These are phyloP conservation scores for Yamadazyma buinensis DNA, from an alignment of 1,139 yeast genomes.

Conservation along the genomic window DNA sequence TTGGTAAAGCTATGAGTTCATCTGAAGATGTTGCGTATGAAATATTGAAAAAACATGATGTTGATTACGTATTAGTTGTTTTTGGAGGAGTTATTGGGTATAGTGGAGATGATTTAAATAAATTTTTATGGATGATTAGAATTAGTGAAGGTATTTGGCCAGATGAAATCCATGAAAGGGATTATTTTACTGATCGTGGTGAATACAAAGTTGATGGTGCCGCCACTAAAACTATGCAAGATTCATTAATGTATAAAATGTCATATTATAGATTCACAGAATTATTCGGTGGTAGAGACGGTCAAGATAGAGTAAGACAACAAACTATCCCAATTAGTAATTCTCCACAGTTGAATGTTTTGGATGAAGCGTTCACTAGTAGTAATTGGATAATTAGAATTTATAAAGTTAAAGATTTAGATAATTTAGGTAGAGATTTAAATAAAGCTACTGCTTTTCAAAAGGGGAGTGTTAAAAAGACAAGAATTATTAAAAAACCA, in stretches of 20 bases:
- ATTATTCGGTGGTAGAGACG: constrained; percentile 63
- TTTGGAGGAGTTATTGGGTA: constrained; percentile 94
- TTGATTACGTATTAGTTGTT: constrained; percentile 87
- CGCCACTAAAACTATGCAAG: constrained; percentile 81
- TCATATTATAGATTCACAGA: constrained; percentile 85
- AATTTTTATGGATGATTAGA: constrained; percentile 98
- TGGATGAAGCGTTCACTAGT: constrained; percentile 93
- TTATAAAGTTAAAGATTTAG: constrained; percentile 87
- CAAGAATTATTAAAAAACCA: constrained; percentile 52
- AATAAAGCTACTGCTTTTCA: constrained; percentile 47
- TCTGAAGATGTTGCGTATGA: constrained; percentile 86
- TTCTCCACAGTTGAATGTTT: constrained; percentile 62
- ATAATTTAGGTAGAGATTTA: constrained; percentile 79
- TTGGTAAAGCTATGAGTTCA: constrained; percentile 96
- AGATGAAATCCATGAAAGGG: constrained; percentile 84
- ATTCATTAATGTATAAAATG: constrained; percentile 94
- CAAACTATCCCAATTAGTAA: constrained; percentile 63
- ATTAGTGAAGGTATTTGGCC: constrained; percentile 99
- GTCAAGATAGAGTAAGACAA: constrained; percentile 81
- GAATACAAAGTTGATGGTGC: constrained; percentile 82
- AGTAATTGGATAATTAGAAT: constrained; percentile 97
- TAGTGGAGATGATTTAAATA: constrained; percentile 96
- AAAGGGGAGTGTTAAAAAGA: constrained; percentile 36
- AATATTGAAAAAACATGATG: constrained; percentile 86
- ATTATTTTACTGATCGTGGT: constrained; percentile 78